These are phyloP conservation scores for Sporobolus alterniflorus DNA, from an alignment of 202 grass and related monocot genomes.

Conservation along the genomic window DNA sequence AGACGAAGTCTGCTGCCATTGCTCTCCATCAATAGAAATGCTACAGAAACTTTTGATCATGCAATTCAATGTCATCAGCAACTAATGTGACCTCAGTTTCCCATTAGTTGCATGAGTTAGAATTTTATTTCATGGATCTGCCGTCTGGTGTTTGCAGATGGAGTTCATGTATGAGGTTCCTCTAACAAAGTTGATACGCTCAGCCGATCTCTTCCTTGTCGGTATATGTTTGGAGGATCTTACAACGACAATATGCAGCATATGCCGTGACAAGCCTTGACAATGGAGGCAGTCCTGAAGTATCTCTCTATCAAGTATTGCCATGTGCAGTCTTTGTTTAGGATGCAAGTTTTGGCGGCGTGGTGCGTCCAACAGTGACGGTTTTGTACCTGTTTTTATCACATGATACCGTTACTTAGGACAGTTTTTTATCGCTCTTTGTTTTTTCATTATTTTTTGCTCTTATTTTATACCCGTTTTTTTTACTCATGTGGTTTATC, in stretches of 20 bases:
- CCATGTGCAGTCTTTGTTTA: background rate
- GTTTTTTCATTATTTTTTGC: too few relatives aligned
- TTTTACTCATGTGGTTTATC: too few relatives aligned
- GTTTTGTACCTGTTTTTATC: too few relatives aligned
- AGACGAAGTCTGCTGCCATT: background rate
- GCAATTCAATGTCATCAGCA: conserved; percentile 19
- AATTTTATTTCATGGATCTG: background rate
- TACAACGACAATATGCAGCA: conserved; percentile 6
- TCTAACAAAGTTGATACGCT: background rate
- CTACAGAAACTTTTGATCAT: conserved; percentile 12
- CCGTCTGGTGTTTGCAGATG: conserved; percentile 28
- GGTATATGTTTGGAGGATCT: background rate
- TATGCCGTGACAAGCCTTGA: background rate
- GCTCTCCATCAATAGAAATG: conserved; percentile 20
- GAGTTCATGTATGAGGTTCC: background rate
- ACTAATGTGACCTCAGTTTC: conserved; percentile 12
- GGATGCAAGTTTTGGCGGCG: background rate
- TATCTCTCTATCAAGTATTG: background rate
- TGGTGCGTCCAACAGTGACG: background rate
- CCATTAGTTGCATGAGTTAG: background rate
- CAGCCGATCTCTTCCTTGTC: background rate
- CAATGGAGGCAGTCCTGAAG: background rate
- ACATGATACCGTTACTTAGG: too few relatives aligned
- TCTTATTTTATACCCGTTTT: too few relatives aligned
- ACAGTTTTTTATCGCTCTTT: too few relatives aligned